Conservation (phyloP, 2,329 filamentous ascomycete species). For the Xylariaceae sp. region DNA sequence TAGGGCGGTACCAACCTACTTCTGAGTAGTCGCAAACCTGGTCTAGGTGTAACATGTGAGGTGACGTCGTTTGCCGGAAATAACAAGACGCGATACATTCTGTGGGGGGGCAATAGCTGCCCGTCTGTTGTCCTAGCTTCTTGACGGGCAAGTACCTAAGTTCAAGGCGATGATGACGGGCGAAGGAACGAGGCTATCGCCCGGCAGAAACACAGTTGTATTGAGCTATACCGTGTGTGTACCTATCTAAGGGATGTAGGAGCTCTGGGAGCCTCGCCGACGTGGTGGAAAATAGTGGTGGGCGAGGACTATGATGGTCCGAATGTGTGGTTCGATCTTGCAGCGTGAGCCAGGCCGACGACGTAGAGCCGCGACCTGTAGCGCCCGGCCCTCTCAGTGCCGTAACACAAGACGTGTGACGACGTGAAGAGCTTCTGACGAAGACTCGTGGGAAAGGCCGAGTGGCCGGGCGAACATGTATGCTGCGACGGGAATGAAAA, state of each 20-base stretch:
- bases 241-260: slow-evolving; percentile 38
- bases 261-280: slow-evolving; percentile 45
- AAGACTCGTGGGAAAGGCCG: slow-evolving; percentile 23
- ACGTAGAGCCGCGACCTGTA: slow-evolving; percentile 11
- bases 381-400: slow-evolving; percentile 24
- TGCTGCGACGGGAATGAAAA: too few species aligned
- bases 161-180: too few species aligned
- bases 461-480: slow-evolving; percentile 23
- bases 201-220: not conserved
- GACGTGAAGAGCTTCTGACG: slow-evolving; percentile 22
- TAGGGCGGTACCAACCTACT: too few species aligned
- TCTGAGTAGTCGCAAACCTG: too few species aligned
- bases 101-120: too few species aligned
- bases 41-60: too few species aligned
- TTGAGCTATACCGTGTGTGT: not conserved
- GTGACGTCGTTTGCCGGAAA: too few species aligned
- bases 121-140: too few species aligned
- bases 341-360: slow-evolving; percentile 25
- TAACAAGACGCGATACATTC: too few species aligned
- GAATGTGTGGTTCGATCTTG: slow-evolving; percentile 33
- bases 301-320: slow-evolving; percentile 50
- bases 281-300: slow-evolving; percentile 30
- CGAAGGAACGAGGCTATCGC: too few species aligned
- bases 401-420: slow-evolving; percentile 27
- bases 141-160: too few species aligned